These are phyloP conservation scores for Escallonia herrerae DNA, from an alignment of 129 eudicot species.

Conservation along the genomic window DNA sequence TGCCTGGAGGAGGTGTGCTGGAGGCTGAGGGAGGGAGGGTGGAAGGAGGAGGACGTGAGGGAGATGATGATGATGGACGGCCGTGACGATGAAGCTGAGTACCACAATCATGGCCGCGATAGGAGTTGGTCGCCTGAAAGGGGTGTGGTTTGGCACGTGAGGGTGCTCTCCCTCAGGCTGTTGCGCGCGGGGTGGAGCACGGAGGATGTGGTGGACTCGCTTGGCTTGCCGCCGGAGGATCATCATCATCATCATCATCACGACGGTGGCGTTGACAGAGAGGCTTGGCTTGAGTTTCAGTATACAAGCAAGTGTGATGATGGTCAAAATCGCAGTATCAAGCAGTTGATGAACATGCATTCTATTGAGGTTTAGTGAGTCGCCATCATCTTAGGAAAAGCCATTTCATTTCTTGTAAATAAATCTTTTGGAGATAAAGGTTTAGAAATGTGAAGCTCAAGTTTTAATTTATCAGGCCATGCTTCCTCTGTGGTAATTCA, in stretches of 20 bases:
- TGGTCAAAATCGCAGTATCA: no score
- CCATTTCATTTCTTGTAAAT: no score
- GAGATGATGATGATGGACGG: constrained; percentile 86
- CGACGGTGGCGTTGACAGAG: background rate
- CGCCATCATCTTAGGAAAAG: no score
- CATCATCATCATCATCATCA: no score
- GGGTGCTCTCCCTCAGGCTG: constrained; percentile 42
- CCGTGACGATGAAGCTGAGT: constrained; percentile 15
- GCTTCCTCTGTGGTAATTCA: no score
- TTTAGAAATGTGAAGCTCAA: no score
- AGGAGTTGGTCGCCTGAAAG: constrained; percentile 9
- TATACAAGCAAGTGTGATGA: no score
- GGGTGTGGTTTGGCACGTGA: constrained; percentile 46
- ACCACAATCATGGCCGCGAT: background rate
- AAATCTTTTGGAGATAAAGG: no score
- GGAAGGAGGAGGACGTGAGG: constrained; percentile 72
- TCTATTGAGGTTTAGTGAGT: no score
- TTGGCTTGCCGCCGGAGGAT: constrained; percentile 30
- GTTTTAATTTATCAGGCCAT: no score
- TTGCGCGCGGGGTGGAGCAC: constrained; percentile 78
- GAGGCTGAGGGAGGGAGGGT: constrained; percentile 64
- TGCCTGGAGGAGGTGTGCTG: constrained; percentile 49
- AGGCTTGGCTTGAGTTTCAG: background rate
- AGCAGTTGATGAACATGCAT: no score
- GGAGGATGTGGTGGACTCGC: constrained; percentile 81